Evolutionary conservation across 768 basidiomycete species (phyloP).

Genomic region (Boletus rufocinnamomeus): DNA sequence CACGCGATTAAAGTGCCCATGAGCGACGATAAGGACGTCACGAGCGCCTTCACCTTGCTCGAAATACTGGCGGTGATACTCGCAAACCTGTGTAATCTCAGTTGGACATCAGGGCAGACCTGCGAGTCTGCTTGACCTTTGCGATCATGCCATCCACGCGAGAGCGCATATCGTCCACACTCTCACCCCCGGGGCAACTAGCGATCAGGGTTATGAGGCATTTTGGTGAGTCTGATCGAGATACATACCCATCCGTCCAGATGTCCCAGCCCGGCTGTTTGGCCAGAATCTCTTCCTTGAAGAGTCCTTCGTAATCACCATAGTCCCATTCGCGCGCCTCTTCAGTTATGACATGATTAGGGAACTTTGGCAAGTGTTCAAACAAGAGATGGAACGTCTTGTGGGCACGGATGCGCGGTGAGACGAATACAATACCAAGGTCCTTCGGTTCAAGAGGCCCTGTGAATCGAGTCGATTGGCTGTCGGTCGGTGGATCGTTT

Average conservation of each 20-base stretch:
- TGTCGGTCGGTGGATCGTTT: neutral
- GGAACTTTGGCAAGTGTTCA: constrained; percentile 44
- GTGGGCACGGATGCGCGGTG: constrained; percentile 85
- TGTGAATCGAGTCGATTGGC: constrained; percentile 30
- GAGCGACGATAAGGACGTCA: constrained; percentile 88
- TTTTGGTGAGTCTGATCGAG: neutral
- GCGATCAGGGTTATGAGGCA: constrained; percentile 9
- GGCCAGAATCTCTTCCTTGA: constrained; percentile 73
- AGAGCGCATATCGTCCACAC: constrained; percentile 70
- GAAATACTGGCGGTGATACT: constrained; percentile 68
- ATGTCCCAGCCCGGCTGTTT: constrained; percentile 69
- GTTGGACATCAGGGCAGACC: neutral
- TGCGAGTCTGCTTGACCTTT: constrained; percentile 48
- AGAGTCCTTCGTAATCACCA: constrained; percentile 85
- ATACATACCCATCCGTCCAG: constrained; percentile 76
- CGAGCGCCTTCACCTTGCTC: constrained; percentile 67
- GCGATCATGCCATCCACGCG: constrained; percentile 78
- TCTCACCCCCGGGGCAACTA: constrained; percentile 90
- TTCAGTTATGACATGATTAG: constrained; percentile 62
- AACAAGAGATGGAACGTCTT: constrained; percentile 85
- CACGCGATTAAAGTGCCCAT: constrained; percentile 78
- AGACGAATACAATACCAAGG: constrained; percentile 73
- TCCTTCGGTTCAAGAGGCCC: constrained; percentile 79
- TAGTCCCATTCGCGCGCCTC: constrained; percentile 88
- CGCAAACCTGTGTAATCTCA: constrained; percentile 53